phyloP scores from a whole-genome alignment of 441 rosid genomes.

The Populus tomentosa region DNA sequence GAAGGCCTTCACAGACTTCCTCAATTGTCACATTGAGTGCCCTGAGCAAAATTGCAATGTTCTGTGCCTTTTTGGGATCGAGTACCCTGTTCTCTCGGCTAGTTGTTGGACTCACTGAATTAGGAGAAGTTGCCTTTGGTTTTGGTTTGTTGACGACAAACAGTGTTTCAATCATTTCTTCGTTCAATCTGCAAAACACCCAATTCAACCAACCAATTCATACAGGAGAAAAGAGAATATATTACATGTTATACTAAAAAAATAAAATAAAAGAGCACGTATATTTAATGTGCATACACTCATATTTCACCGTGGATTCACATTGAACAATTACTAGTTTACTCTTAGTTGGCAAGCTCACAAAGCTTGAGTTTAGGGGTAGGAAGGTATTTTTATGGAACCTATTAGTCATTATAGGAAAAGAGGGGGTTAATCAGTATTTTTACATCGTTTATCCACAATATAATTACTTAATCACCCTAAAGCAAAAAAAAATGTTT shows the following conservation, averaged over 20 bases:
- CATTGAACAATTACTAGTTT: too few relatives aligned
- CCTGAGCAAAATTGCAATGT: slow-evolving; percentile 81
- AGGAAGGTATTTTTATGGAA: too few relatives aligned
- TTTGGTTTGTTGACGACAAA: slow-evolving; percentile 64
- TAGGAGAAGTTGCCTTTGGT: slow-evolving; percentile 50
- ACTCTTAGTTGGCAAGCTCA: too few relatives aligned
- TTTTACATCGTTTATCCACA: too few relatives aligned
- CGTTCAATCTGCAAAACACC: slow-evolving; percentile 71
- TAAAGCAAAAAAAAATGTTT: too few relatives aligned
- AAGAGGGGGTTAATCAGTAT: too few relatives aligned
- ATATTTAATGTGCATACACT: too few relatives aligned
- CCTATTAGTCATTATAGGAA: too few relatives aligned
- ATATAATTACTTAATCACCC: too few relatives aligned
- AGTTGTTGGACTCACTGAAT: slow-evolving; percentile 44
- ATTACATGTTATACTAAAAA: neutral
- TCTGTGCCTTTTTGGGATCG: slow-evolving; percentile 89
- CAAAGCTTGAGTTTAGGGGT: too few relatives aligned
- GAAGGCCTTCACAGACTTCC: slow-evolving; percentile 92
- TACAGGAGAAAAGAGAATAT: neutral
- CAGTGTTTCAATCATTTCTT: slow-evolving; percentile 94
- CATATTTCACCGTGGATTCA: too few relatives aligned
- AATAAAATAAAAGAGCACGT: neutral
- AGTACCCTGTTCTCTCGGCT: slow-evolving; percentile 72
- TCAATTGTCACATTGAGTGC: slow-evolving; percentile 87
- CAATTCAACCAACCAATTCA: slow-evolving; percentile 1